Base-by-base conservation (phyloP, 805 yeast genomes). In the Ogataea salicorniae region DNA sequence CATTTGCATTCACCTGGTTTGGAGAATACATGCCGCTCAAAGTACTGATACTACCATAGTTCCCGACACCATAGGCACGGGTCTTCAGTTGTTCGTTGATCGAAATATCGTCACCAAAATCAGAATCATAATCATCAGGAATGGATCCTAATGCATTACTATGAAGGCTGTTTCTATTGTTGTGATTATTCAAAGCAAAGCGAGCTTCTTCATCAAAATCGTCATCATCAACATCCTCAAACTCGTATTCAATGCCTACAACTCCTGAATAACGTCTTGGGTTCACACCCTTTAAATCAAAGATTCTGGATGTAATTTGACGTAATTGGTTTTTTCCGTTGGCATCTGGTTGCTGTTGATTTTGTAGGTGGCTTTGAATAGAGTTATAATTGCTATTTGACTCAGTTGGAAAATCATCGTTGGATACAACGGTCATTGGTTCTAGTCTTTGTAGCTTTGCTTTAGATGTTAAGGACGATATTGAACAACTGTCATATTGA, bases 241-340 rank as follows among this genome's bases (percentile, higher is more conserved):
- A 72, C 52, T 74, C 80, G 17, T 71, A 51, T 41, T 54, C 58
- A 7, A 50, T 57, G 18, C 50, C 40, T 7, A 63, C 59, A 36
- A 64, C 77, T 18, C 85, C 87, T 18, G 90, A 82, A 57, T 85
- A 84, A 34, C 90, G 69, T 58, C 91, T 72, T 6, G 88, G 80
- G 41, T 82, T 85, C 0, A 84, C 79, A 1, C 88, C 90, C 55
- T 80, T 83, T 13, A 80, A 76, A 56, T 85, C 92, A 63, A 86
- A 85, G 6, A 85, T 66, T 51, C 83, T 82, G 1, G 90, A 83
- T 0, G 90, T 83, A 1, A 89, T 84, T 2, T 90, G 66, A 14
- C 69, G 59, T 41, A 67, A 47, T 37, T 61, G 62, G 45, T 62
- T 62, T 23, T 49, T 39, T 3, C 50, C 17, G 22, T 26, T 45